Percentiles rank a stretch among this genome's conserved stretches.
These are phyloP conservation scores for Typha latifolia DNA, from an alignment of 176 grass and related monocot species.

Conservation along the genomic window DNA sequence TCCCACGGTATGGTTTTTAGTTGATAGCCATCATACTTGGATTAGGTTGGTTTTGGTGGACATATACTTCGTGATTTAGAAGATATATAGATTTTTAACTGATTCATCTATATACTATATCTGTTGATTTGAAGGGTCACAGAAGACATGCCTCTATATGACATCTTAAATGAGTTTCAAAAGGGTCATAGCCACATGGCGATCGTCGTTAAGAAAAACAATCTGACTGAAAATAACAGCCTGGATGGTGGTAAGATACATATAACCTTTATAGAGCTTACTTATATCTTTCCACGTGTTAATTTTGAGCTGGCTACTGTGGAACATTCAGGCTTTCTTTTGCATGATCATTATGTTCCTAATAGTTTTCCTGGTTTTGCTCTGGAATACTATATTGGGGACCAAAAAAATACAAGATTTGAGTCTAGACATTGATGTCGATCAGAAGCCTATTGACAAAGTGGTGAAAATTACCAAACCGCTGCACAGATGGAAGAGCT, in stretches of 20 bases:
- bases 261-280: too few species aligned
- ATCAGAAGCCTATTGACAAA: slow-evolving; percentile 44
- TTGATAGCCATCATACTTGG: background rate
- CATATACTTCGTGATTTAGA: too few species aligned
- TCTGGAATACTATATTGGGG: too few species aligned
- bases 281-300: too few species aligned
- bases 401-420: slow-evolving; percentile 33
- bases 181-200: slow-evolving; percentile 97
- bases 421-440: slow-evolving; percentile 26
- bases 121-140: slow-evolving; percentile 40
- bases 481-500: slow-evolving; percentile 53
- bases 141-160: slow-evolving; percentile 86
- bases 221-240: slow-evolving; percentile 12
- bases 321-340: too few species aligned
- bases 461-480: slow-evolving; percentile 20
- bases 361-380: too few species aligned
- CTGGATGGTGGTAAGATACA: slow-evolving; percentile 10
- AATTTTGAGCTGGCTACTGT: too few species aligned
- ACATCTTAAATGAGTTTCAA: slow-evolving; percentile 97
- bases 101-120: too few species aligned
- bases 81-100: too few species aligned
- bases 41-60: too few species aligned
- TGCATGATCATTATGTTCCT: too few species aligned
- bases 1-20: slow-evolving; percentile 44
- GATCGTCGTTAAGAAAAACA: slow-evolving; percentile 52